Base-by-base conservation (phyloP, 108 stramenopile species). In the Phaeodactylum tricornutum region DNA sequence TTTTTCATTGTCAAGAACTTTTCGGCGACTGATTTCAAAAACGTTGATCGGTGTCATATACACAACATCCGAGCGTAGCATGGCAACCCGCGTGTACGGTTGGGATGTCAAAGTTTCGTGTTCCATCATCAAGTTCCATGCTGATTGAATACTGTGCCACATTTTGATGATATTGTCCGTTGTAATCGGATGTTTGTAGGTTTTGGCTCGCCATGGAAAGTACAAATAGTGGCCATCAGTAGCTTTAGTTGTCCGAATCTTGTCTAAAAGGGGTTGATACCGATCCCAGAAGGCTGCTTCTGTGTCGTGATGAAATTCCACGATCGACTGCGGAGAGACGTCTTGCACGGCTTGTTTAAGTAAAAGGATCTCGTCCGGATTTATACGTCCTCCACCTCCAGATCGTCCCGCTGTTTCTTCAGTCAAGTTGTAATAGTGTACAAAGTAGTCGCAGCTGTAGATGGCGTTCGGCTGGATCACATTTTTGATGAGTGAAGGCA, bases 311-410 rank as follows among this genome's bases (percentile, higher is more conserved):
- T 58, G 43, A 29, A 71, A 76, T 9, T 40, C 9, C n/a, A 69
- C 55, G 8, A 31, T 47, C 23, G 21, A 14, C 29, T 47, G 39
- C 5, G 39, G 39, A 41, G 16, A 20, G 39, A 41, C 39, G 8
- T 20, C 4, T 5, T 41, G 39, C 4, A 72, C 60, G 12, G 59
- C 68, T 21, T 64, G n/a, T 47, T 62, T 40, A 23, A 81, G 36
- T 26, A 54, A 44, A n/a, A 43, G 62, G 5, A 75, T 50, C 34
- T 73, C 63, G 15, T 60, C 29, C 26, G 79, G 56, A 39, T 62
- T 17, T 12, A 75, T 31, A 9, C n/a, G 15, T 21, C 79, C 79
- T 7, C 79, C 71, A n/a, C 39, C 30, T 27, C 35, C 27, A 9
- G 32, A 16, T 16, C 49, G 36, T 3, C 49, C 49, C 16, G 16